phyloP scores from a whole-genome alignment of 2,329 filamentous ascomycete species.

The Fusarium tupiense region DNA sequence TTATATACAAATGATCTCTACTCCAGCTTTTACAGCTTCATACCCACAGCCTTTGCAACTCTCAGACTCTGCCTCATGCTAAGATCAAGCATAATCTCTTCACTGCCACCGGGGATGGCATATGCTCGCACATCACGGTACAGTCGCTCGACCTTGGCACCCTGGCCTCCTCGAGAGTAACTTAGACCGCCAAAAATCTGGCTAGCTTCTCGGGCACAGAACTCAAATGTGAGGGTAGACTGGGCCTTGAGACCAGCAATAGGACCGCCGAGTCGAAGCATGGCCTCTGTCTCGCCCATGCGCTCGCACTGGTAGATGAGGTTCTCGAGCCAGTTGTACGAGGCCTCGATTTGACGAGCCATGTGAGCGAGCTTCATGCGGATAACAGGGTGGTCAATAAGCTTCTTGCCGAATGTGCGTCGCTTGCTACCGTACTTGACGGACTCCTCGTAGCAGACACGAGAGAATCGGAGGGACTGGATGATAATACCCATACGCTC shows the following conservation, averaged over 20 bases:
- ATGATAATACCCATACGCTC: slow-evolving; percentile 99
- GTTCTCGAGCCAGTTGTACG: slow-evolving; percentile 97
- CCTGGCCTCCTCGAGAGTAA: slow-evolving; percentile 93
- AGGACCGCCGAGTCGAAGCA: slow-evolving; percentile 93
- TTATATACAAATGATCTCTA: slow-evolving; percentile 23
- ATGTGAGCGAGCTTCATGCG: slow-evolving; percentile 98
- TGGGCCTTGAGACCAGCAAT: slow-evolving; percentile 96
- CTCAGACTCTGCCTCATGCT: slow-evolving; percentile 90
- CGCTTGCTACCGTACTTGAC: slow-evolving; percentile 98
- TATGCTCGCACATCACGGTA: slow-evolving; percentile 97
- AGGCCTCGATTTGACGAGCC: slow-evolving; percentile 96
- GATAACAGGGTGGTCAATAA: slow-evolving; percentile 97
- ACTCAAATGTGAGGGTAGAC: slow-evolving; percentile 93
- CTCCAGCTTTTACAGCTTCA: slow-evolving; percentile 78
- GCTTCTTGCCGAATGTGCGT: slow-evolving; percentile 93
- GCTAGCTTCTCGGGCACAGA: slow-evolving; percentile 93
- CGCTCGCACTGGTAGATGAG: slow-evolving; percentile 91
- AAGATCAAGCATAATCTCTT: slow-evolving; percentile 99
- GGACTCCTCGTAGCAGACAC: slow-evolving; percentile 96
- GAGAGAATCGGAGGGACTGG: slow-evolving; percentile 93
- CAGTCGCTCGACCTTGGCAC: slow-evolving; percentile 91
- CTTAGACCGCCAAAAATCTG: slow-evolving; percentile 97
- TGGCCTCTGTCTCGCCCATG: slow-evolving; percentile 95
- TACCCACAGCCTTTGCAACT: slow-evolving; percentile 90
- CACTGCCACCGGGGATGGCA: slow-evolving; percentile 92